phyloP scores from a whole-genome alignment of 2,329 filamentous ascomycete species.

The Colletotrichum sp. region DNA sequence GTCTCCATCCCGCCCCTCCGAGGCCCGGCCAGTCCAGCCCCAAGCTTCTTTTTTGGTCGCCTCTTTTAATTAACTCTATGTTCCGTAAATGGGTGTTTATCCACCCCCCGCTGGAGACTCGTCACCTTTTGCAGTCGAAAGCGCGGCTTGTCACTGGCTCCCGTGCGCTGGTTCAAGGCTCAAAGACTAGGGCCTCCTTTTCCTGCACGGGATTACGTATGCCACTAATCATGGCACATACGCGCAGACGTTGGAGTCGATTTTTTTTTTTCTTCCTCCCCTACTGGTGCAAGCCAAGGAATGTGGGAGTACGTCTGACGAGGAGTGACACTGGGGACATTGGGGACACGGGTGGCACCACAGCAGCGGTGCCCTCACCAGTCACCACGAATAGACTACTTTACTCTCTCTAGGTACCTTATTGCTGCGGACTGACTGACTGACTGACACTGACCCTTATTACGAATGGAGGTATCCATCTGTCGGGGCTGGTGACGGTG shows the following conservation, averaged over 20 bases:
- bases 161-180: not conserved
- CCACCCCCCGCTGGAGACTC: not conserved
- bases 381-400: not conserved
- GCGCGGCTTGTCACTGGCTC: not conserved
- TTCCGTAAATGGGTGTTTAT: not conserved
- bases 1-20: not conserved
- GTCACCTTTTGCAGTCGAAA: not conserved
- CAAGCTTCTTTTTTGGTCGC: not conserved
- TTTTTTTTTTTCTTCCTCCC: not conserved
- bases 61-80: not conserved
- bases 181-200: not conserved
- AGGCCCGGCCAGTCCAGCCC: not conserved
- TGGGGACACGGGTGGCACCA: not conserved
- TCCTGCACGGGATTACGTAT: constrained; percentile 15
- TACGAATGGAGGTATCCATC: not conserved
- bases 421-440: not conserved
- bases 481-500: not conserved
- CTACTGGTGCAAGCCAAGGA: not conserved
- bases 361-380: not conserved
- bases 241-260: not conserved
- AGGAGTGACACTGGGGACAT: not conserved
- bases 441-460: not conserved
- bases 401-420: not conserved
- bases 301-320: not conserved
- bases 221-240: constrained; percentile 1